A percentile compares a stretch with the other conserved stretches of the same genome.
Evolutionary conservation across 2,329 filamentous ascomycete species (phyloP).

Genomic region (Tothia fuscella): DNA sequence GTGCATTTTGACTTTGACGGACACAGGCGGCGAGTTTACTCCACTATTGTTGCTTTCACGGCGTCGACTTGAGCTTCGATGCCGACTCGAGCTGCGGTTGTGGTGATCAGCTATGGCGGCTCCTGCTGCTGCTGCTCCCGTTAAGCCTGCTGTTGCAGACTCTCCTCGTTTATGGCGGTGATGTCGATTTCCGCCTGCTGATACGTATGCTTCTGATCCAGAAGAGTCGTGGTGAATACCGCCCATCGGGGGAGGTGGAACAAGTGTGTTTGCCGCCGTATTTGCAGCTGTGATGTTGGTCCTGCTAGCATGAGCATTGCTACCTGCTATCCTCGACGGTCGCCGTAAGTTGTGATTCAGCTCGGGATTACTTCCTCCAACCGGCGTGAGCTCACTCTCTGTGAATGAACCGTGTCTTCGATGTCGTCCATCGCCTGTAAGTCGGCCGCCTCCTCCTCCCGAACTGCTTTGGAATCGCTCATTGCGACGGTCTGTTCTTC

Average conservation of each 20-base stretch:
- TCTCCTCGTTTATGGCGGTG: conserved; percentile 19
- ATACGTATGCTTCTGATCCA: conserved; percentile 26
- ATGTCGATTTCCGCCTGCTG: conserved; percentile 24
- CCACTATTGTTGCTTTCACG: conserved; percentile 26
- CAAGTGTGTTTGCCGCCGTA: conserved; percentile 13
- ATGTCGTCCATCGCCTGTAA: conserved; percentile 52
- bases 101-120: background rate
- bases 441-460: conserved; percentile 34
- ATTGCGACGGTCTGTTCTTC: conserved; percentile 38
- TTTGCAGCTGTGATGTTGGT: conserved; percentile 16
- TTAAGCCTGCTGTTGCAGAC: conserved; percentile 17
- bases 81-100: conserved; percentile 12
- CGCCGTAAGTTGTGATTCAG: conserved; percentile 23
- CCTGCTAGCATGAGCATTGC: no score
- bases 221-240: conserved; percentile 29
- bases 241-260: conserved; percentile 11
- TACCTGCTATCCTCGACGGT: conserved; percentile 9
- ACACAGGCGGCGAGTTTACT: conserved; percentile 46
- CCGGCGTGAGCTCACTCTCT: conserved; percentile 28
- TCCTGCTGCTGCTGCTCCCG: conserved; percentile 17
- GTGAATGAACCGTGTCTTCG: conserved; percentile 26
- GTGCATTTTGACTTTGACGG: conserved; percentile 54
- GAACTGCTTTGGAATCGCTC: conserved; percentile 42
- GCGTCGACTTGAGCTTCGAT: conserved; percentile 18
- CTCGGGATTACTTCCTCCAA: conserved; percentile 33